Percentiles rank a stretch among this genome's conserved stretches.
phyloP scores from a whole-genome alignment of 169 alveolate genomes.

The Eimeria mitis region DNA sequence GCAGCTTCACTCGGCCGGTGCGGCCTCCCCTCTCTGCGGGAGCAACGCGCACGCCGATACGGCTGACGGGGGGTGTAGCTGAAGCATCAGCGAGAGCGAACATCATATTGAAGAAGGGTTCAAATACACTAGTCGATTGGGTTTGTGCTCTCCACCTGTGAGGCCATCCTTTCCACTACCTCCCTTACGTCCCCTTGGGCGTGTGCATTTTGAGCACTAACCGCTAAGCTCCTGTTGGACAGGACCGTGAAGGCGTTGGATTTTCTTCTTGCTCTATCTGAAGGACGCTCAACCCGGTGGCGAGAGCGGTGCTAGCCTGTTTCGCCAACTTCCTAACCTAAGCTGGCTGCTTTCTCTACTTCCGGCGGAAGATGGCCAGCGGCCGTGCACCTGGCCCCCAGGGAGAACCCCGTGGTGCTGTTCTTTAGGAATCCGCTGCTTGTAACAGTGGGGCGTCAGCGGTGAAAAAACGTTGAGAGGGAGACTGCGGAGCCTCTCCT shows the following conservation, averaged over 20 bases:
- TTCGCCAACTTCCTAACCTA: conserved; percentile 20
- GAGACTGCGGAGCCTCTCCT: conserved; percentile 41
- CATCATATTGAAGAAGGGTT: neutral
- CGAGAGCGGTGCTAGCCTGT: conserved; percentile 15
- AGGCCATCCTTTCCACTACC: neutral
- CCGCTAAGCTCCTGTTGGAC: conserved; percentile 1
- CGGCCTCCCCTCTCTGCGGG: conserved; percentile 77
- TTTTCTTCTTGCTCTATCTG: neutral
- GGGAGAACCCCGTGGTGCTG: conserved; percentile 76
- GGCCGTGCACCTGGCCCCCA: conserved; percentile 69
- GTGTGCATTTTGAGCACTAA: neutral
- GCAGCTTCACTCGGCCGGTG: conserved; percentile 53
- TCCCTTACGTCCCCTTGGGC: neutral
- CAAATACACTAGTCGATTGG: neutral
- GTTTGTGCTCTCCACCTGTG: neutral
- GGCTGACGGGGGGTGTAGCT: conserved; percentile 69
- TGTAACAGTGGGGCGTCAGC: neutral
- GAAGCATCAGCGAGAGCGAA: conserved; percentile 20
- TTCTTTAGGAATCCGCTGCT: conserved; percentile 39
- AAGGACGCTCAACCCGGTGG: neutral
- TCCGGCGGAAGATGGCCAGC: conserved; percentile 73
- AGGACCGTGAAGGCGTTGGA: conserved; percentile 7
- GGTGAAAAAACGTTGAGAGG: conserved; percentile 6
- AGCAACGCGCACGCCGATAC: conserved; percentile 60
- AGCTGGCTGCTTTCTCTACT: conserved; percentile 4